Conservation (phyloP, 73 alveolate genomes). For the Uronychia setigera region DNA sequence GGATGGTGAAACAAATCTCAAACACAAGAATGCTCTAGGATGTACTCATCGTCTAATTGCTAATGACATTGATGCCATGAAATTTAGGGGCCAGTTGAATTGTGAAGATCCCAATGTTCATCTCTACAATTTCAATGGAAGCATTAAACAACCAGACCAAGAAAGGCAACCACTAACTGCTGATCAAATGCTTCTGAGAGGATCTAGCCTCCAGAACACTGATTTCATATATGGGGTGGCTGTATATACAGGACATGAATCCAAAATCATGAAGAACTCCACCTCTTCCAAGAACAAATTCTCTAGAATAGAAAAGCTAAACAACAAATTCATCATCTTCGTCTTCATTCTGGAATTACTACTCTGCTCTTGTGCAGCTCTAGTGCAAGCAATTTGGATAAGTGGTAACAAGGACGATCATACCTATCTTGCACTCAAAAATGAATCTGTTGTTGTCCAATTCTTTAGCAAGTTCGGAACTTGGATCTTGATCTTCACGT, state of each 20-base stretch:
- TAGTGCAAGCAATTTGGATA: neutral
- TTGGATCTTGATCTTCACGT: constrained; percentile 87
- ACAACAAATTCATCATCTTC: constrained; percentile 87
- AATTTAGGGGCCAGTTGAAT: constrained; percentile 11
- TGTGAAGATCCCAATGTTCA: constrained; percentile 53
- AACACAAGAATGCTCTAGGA: constrained; percentile 76
- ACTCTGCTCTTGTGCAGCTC: neutral
- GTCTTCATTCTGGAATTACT: neutral
- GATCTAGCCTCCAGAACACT: constrained; percentile 89
- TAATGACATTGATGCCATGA: constrained; percentile 27
- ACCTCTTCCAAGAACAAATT: constrained; percentile 89
- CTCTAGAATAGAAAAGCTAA: constrained; percentile 86
- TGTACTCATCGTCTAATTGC: constrained; percentile 24
- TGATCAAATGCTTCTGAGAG: constrained; percentile 87
- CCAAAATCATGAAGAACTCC: constrained; percentile 96
- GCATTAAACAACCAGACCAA: constrained; percentile 10
- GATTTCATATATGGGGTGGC: constrained; percentile 77
- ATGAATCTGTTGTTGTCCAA: constrained; percentile 2
- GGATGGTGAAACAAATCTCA: constrained; percentile 91
- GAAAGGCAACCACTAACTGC: constrained; percentile 60
- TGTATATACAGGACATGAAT: constrained; percentile 90
- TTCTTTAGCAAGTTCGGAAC: constrained; percentile 33
- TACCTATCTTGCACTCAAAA: neutral
- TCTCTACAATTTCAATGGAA: constrained; percentile 60
- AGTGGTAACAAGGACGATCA: constrained; percentile 24